phyloP scores from a whole-genome alignment of 1,139 yeast genomes.

The Pneumocystis canis region DNA sequence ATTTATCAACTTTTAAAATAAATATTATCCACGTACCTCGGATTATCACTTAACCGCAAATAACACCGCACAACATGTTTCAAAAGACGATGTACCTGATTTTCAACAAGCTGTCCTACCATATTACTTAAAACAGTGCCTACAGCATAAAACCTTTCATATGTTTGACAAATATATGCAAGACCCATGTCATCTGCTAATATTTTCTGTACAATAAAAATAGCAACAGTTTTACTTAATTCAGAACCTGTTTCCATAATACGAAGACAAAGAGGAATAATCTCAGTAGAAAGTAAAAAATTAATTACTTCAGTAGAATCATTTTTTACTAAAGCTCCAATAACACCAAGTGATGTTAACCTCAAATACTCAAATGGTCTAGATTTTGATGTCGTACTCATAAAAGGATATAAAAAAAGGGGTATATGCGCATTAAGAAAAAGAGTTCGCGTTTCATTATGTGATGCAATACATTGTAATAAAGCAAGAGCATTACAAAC shows the following conservation, averaged over 20 bases:
- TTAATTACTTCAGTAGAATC: slow-evolving; percentile 92
- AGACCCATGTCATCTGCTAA: slow-evolving; percentile 83
- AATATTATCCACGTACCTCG: slow-evolving; percentile 16
- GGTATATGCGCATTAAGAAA: slow-evolving; percentile 87
- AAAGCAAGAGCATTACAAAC: slow-evolving; percentile 93
- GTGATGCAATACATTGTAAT: slow-evolving; percentile 92
- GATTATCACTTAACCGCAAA: slow-evolving; percentile 74
- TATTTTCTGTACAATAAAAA: slow-evolving; percentile 84
- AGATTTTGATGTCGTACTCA: slow-evolving; percentile 81
- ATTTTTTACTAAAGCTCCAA: slow-evolving; percentile 91
- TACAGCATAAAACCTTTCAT: slow-evolving; percentile 87
- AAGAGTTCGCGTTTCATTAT: slow-evolving; percentile 70
- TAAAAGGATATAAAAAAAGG: slow-evolving; percentile 77
- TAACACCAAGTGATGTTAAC: slow-evolving; percentile 84
- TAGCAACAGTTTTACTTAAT: slow-evolving; percentile 87
- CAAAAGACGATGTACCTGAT: slow-evolving; percentile 64
- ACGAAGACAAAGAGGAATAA: slow-evolving; percentile 82
- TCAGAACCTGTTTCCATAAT: slow-evolving; percentile 95
- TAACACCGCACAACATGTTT: slow-evolving; percentile 93
- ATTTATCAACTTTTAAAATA: background rate
- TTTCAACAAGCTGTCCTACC: slow-evolving; percentile 67
- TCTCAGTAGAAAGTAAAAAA: slow-evolving; percentile 80
- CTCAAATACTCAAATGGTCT: slow-evolving; percentile 87
- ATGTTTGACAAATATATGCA: slow-evolving; percentile 83
- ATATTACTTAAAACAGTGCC: slow-evolving; percentile 74